phyloP scores from a whole-genome alignment of 805 yeast species.

The Kuraishia floccosa region DNA sequence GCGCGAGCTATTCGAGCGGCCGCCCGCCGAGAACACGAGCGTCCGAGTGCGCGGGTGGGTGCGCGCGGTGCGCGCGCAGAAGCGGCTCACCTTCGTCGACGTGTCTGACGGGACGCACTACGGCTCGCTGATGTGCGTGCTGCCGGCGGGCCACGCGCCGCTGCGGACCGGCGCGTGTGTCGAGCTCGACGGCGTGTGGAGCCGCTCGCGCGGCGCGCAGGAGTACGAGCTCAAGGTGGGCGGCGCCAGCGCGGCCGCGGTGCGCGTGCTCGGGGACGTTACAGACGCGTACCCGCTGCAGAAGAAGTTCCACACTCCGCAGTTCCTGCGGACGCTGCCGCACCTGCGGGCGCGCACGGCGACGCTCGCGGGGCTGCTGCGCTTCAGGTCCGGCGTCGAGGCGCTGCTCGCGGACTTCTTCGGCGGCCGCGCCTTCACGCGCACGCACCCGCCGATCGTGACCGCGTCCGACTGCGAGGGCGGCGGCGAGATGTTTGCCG shows the following conservation, averaged over 20 bases:
- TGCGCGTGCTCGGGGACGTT: slow-evolving; percentile 50
- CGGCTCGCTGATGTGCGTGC: slow-evolving; percentile 42
- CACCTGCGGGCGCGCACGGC: slow-evolving; percentile 66
- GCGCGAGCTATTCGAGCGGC: slow-evolving; percentile 16
- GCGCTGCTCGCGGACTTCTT: slow-evolving; percentile 42
- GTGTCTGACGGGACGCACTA: slow-evolving; percentile 66
- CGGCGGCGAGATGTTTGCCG: slow-evolving; percentile 80
- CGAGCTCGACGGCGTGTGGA: slow-evolving; percentile 20
- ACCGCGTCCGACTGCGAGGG: slow-evolving; percentile 96
- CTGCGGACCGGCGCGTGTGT: slow-evolving; percentile 26
- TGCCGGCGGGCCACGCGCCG: slow-evolving; percentile 20
- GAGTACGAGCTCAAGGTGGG: slow-evolving; percentile 34
- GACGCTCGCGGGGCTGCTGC: slow-evolving; percentile 50
- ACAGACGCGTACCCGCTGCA: slow-evolving; percentile 68
- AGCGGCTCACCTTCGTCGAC: slow-evolving; percentile 72
- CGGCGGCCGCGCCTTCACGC: slow-evolving; percentile 39
- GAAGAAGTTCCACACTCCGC: slow-evolving; percentile 60
- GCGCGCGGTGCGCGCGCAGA: slow-evolving; percentile 57
- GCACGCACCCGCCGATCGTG: slow-evolving; percentile 77
- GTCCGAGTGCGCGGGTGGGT: slow-evolving; percentile 64
- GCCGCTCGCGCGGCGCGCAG: slow-evolving; percentile 37
- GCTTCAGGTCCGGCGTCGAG: slow-evolving; percentile 67
- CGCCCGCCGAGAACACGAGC: slow-evolving; percentile 22
- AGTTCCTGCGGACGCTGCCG: slow-evolving; percentile 62
- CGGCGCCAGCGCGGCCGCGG: slow-evolving; percentile 15